Evolutionary conservation across 495 filamentous ascomycete genomes (phyloP).

Genomic region (Neurospora intermedia): DNA sequence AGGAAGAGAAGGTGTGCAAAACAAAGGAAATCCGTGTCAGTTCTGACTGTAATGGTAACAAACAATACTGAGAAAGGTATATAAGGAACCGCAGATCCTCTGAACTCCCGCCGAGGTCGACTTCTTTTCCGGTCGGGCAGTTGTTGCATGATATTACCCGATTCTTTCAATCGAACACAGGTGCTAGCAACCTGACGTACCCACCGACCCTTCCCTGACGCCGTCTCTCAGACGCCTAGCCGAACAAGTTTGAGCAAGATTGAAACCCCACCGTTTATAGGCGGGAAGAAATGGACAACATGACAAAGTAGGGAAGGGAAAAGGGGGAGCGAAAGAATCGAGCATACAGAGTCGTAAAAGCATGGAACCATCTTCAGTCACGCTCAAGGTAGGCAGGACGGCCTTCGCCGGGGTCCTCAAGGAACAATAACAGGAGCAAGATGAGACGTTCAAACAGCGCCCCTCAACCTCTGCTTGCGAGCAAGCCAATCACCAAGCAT

Average conservation of each 20-base stretch:
- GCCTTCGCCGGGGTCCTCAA: not conserved
- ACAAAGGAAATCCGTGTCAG: not conserved
- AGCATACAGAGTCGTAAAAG: not conserved
- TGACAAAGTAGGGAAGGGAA: not conserved
- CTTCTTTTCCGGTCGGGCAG: not conserved
- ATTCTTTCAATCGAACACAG: not conserved
- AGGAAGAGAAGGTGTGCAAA: not conserved
- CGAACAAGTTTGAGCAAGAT: not conserved
- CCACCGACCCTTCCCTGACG: not conserved
- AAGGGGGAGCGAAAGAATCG: not conserved
- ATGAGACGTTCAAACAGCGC: slow-evolving; percentile 22
- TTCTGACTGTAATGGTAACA: not conserved
- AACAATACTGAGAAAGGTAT: not conserved
- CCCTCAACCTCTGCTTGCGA: slow-evolving; percentile 46
- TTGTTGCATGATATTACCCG: not conserved
- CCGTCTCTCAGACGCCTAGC: not conserved
- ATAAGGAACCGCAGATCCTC: not conserved
- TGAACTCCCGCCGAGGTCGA: not conserved
- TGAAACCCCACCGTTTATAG: not conserved
- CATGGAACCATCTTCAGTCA: not conserved
- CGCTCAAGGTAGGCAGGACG: not conserved
- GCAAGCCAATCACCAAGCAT: slow-evolving; percentile 76
- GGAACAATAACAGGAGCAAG: not conserved
- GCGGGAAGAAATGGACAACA: not conserved
- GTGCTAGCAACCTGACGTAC: not conserved